A percentile compares a stretch with the other conserved stretches of the same genome.
Evolutionary conservation across 768 basidiomycete genomes (phyloP).

Genomic region (Leucosporidium yakuticum): DNA sequence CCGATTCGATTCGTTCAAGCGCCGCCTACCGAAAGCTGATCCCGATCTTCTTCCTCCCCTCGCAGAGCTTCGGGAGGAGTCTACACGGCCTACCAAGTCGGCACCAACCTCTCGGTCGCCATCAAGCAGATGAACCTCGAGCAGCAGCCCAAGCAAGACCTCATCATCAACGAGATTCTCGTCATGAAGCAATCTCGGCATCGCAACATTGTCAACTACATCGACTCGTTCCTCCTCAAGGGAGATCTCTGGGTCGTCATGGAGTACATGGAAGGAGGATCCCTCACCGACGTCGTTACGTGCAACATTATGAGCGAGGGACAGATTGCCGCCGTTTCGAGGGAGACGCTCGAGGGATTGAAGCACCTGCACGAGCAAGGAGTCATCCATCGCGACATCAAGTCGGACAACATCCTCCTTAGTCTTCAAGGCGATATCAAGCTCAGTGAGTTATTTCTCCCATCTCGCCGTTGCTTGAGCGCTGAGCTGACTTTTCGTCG

Average conservation of each 20-base stretch:
- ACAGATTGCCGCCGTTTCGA: conserved; percentile 91
- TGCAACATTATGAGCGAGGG: conserved; percentile 97
- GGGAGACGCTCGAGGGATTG: conserved; percentile 87
- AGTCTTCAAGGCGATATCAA: conserved; percentile 95
- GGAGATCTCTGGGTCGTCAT: conserved; percentile 99
- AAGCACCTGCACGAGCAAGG: conserved; percentile 92
- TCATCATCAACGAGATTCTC: conserved; percentile 99
- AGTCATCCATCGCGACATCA: conserved; percentile 98
- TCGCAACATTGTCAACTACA: conserved; percentile 93
- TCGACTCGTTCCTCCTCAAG: conserved; percentile 95
- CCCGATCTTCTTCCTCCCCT: conserved; percentile 4
- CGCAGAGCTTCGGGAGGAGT: conserved; percentile 90
- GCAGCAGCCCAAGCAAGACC: conserved; percentile 98
- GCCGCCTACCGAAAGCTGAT: conserved; percentile 4
- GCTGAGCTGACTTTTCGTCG: neutral
- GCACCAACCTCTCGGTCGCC: conserved; percentile 85
- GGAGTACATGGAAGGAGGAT: conserved; percentile 56
- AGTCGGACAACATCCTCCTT: conserved; percentile 93
- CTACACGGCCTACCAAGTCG: conserved; percentile 96
- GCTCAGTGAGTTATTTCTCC: conserved; percentile 63
- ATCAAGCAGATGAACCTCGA: conserved; percentile 99
- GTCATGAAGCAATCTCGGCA: conserved; percentile 95
- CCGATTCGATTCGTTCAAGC: neutral
- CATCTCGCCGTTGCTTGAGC: neutral
- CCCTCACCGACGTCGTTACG: conserved; percentile 89